A percentile compares a stretch with the other conserved stretches of the same genome.
Conservation (phyloP, 2,329 filamentous ascomycete genomes). For the Hortaea sp. region DNA sequence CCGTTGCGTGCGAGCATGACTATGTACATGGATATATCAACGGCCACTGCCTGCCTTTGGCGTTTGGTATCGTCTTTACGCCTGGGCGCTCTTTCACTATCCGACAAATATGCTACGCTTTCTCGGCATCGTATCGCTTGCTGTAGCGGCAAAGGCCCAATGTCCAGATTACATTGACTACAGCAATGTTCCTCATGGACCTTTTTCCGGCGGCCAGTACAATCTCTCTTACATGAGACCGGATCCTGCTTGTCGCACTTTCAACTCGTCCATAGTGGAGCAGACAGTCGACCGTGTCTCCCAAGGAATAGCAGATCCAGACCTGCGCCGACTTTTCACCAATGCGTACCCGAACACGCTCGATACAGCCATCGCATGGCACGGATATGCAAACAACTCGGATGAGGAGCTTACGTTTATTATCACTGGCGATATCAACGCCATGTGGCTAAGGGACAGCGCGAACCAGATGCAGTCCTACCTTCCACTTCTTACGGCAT, state of each 20-base stretch:
- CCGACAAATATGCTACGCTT: too few species aligned
- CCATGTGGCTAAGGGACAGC: constrained; percentile 45
- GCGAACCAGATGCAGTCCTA: constrained; percentile 66
- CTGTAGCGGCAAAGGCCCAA: neutral
- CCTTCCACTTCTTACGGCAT: constrained; percentile 48
- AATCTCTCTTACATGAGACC: constrained; percentile 38
- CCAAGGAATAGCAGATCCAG: constrained; percentile 37
- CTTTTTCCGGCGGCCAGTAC: constrained; percentile 34
- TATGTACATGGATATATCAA: too few species aligned
- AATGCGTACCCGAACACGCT: constrained; percentile 68
- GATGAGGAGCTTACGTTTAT: constrained; percentile 55
- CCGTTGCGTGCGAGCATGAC: too few species aligned
- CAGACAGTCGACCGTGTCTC: constrained; percentile 24
- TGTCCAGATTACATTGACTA: constrained; percentile 38
- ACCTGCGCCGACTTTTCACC: constrained; percentile 59
- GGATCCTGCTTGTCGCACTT: constrained; percentile 35
- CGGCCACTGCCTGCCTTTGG: too few species aligned
- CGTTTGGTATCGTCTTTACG: too few species aligned
- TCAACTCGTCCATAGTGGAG: constrained; percentile 36
- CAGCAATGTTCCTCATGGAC: constrained; percentile 30
- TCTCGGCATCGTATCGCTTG: neutral
- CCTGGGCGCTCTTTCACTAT: too few species aligned
- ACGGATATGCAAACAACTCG: constrained; percentile 45
- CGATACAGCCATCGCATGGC: constrained; percentile 47
- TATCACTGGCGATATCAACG: constrained; percentile 50